Evolutionary conservation across 2,329 filamentous ascomycete genomes (phyloP), one percentile per base, ranked within the genome.

Genomic region (Leptographium flavum): DNA sequence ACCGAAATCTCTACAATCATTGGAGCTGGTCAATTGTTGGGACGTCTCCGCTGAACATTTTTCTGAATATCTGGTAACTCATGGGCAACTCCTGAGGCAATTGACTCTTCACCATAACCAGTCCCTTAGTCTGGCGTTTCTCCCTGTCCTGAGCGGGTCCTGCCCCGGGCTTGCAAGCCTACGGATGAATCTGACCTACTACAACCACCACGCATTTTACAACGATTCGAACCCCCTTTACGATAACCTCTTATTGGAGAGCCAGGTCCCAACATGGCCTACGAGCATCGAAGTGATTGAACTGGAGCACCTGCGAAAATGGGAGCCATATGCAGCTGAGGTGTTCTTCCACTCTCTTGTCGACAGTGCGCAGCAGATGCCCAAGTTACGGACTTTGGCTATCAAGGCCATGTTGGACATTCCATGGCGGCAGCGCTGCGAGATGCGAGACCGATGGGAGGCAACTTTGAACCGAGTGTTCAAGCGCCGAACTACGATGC

Each of bases 1-100:
- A 7, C 86, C 88, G 1, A 68, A 64, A 11, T 71, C 66, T 4
- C 67, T 96, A 19, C 64, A 71, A 39, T 74, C 75, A 39, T 68
- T 96, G 4, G 81, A 81, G 51, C 66, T 95, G 15, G 76, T 79
- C 52, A 90, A 92, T 54, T 95, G 87, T 56, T 80, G 81, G 63
- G 76, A 83, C 49, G 63, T 94, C 10, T 77, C 70, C 5, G 81
- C 85, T 1, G 70, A 78, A 4, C 71, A 79, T 47, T 63, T 95
- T 21, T 64, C 69, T 23, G 58, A 61, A 0, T 94, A 83, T 55
- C 68, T 95, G 35, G 57, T 67, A 6, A 73, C 73, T 1, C 78
- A 85, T 54, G 88, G 87, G 0, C 61, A 66, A 21, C 64, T 74
- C n/a, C 65, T 96, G 21, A 71, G 73, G 43, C 73, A 74, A 32